Conservation (phyloP, 2,329 filamentous ascomycete species). For the Clonostachys rhizophaga region DNA sequence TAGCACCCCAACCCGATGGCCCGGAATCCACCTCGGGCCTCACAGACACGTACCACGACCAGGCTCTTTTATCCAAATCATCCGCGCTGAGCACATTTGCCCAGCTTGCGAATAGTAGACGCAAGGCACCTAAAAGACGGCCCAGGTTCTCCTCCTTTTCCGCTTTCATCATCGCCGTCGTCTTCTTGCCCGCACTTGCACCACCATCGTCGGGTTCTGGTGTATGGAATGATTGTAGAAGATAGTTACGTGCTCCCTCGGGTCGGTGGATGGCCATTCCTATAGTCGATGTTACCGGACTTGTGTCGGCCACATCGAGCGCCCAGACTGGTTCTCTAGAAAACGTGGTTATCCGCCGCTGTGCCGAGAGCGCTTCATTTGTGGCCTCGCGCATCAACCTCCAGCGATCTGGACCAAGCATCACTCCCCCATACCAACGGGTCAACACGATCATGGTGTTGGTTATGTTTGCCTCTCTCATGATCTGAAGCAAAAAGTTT, state of each 20-base stretch:
- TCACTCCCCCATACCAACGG: constrained; percentile 57
- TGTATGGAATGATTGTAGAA: constrained; percentile 54
- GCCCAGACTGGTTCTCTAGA: constrained; percentile 56
- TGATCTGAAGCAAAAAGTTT: constrained; percentile 46
- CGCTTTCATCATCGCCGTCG: constrained; percentile 41
- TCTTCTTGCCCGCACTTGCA: constrained; percentile 28
- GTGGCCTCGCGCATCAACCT: constrained; percentile 55
- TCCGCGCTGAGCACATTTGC: constrained; percentile 50
- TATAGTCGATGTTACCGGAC: constrained; percentile 26
- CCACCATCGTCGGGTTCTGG: constrained; percentile 20
- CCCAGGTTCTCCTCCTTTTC: constrained; percentile 68
- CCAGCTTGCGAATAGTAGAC: constrained; percentile 74
- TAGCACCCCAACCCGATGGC: constrained; percentile 77
- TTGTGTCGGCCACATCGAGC: constrained; percentile 43
- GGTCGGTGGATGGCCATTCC: constrained; percentile 72
- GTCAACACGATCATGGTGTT: constrained; percentile 55
- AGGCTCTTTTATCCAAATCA: constrained; percentile 73
- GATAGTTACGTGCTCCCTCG: constrained; percentile 59
- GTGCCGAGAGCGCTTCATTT: constrained; percentile 47
- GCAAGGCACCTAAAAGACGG: constrained; percentile 64
- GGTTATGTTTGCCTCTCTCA: constrained; percentile 44
- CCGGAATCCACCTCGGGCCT: constrained; percentile 73
- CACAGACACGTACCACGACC: constrained; percentile 76
- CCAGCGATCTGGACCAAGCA: constrained; percentile 60
- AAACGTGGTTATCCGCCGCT: constrained; percentile 26